phyloP scores from a whole-genome alignment of 139 green algal species.

The Diplosphaera chodatii region DNA sequence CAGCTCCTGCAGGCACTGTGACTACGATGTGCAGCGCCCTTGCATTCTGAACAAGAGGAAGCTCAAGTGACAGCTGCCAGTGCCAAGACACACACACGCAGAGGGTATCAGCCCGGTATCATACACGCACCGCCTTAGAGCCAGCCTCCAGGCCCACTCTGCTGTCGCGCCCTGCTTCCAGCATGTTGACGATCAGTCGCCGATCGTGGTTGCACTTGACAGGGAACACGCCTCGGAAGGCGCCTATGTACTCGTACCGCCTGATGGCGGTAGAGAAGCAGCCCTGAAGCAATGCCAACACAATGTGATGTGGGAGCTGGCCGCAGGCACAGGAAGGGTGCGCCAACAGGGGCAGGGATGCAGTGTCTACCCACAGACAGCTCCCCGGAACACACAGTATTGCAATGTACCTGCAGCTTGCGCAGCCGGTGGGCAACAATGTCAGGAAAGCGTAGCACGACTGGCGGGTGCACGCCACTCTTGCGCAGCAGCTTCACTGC shows the following conservation, averaged over 20 bases:
- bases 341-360: no score
- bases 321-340: background rate
- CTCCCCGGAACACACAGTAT: no score
- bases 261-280: conserved; percentile 25
- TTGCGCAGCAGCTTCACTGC: conserved; percentile 14
- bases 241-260: conserved; percentile 16
- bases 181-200: conserved; percentile 37
- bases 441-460: conserved; percentile 45
- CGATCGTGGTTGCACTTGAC: conserved; percentile 63
- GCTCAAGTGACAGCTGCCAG: no score
- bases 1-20: no score
- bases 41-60: no score
- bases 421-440: conserved; percentile 30
- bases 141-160: conserved; percentile 58
- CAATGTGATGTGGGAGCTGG: background rate
- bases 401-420: conserved; percentile 15
- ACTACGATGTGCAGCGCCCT: no score
- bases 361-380: no score
- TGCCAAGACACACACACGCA: no score
- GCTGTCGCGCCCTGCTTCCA: conserved; percentile 26
- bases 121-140: no score
- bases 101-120: no score
- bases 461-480: conserved; percentile 19
- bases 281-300: conserved; percentile 4
- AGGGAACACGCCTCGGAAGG: conserved; percentile 51